phyloP scores from a whole-genome alignment of 2,329 filamentous ascomycete species.

The Fusarium redolens region DNA sequence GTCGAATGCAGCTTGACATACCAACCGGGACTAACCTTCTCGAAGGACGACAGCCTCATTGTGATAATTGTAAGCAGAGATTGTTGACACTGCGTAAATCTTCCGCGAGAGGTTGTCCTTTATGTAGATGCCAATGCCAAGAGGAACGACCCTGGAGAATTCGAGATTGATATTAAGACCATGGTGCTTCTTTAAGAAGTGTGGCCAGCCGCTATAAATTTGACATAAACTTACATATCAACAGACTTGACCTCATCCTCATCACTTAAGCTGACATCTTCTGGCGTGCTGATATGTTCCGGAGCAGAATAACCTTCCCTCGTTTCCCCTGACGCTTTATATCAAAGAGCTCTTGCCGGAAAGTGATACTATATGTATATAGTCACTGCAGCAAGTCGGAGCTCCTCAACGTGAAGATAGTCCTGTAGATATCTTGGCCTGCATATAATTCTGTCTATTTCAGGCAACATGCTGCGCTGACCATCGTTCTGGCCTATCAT shows the following conservation, averaged over 20 bases:
- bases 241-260: rapidly evolving
- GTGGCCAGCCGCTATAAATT: rapidly evolving
- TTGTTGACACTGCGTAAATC: background rate
- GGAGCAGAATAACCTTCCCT: background rate
- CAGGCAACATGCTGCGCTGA: background rate
- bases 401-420: rapidly evolving
- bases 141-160: rapidly evolving
- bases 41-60: background rate
- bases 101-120: rapidly evolving
- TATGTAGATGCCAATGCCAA: background rate
- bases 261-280: rapidly evolving
- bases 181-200: background rate
- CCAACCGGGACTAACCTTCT: no score
- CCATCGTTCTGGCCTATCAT: background rate
- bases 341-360: no score
- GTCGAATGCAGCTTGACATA: no score
- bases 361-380: background rate
- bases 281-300: no score
- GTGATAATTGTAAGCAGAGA: background rate
- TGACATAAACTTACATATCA: background rate
- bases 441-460: background rate
- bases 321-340: no score
- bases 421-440: background rate
- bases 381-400: rapidly evolving
- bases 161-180: rapidly evolving